Base-by-base conservation (phyloP, 768 basidiomycete genomes). In the Pulveroboletus ravenelii region DNA sequence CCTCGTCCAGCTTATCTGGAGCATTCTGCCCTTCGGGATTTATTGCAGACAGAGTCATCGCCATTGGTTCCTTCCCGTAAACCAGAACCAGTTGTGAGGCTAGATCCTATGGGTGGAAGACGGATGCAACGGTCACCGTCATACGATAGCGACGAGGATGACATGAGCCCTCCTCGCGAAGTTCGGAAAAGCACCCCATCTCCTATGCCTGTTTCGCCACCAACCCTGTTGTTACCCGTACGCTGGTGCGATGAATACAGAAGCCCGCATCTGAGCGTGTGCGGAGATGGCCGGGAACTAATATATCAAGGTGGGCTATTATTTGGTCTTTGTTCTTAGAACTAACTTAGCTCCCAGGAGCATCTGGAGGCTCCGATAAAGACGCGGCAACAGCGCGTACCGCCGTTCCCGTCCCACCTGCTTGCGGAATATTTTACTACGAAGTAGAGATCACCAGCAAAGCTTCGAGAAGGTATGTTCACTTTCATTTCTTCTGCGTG, bases 341-440 rank as follows among this genome's bases (percentile, higher is more conserved):
- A 23, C 23, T 48, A 34, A 47, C 50, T 45, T 35, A 52, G 41
- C 27, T 35, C 60, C 59, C 35, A 78, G 82, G 84, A 48, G 68
- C 75, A 12, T 74, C 77, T 9, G 74, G 73, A 51, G 77, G 69
- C 45, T 81, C 80, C 12, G 90, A 93, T 49, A 82, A 82, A 51
- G 93, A 95, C 48, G 91, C 92, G 0, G 89, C 90, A 10, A 78
- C 93, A 37, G 87, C 89, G 5, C 80, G 92, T 45, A 84, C 94
- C 1, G 79, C 79, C 39, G 72, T 81, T 56, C 80, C 86, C 1
- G 86, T 95, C 42, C 94, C 94, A 2, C 75, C 85, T 1, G 84
- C 86, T 10, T 89, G 89, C 59, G 96, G 94, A 20, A 83, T 98
- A 48, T 95, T 91, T 64, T 99, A 98, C 67, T 99, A 86, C 64